phyloP scores from a whole-genome alignment of 306 rosid genomes.

The Cicer yamashitae region DNA sequence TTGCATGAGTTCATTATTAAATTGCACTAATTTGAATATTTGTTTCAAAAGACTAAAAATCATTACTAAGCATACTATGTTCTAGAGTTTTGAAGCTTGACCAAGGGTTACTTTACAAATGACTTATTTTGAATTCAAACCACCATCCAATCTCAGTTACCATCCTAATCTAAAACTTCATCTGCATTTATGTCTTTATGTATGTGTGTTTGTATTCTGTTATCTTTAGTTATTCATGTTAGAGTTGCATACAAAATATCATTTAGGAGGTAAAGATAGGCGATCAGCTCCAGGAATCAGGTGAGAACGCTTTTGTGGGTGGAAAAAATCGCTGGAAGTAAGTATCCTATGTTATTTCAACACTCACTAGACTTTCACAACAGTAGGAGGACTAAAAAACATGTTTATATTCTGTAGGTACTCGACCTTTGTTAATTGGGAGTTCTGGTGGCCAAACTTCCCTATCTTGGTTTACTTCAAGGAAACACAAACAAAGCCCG shows the following conservation, averaged over 20 bases:
- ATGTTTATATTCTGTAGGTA: slow-evolving; percentile 60
- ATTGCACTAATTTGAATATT: neutral
- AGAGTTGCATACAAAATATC: slow-evolving; percentile 21
- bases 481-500: slow-evolving; percentile 93
- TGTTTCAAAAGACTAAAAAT: too few species aligned
- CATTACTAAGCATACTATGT: neutral
- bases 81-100: neutral
- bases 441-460: slow-evolving; percentile 98
- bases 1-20: neutral
- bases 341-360: slow-evolving; percentile 39
- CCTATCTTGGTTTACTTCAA: slow-evolving; percentile 91
- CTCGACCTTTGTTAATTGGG: slow-evolving; percentile 94
- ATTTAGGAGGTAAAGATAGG: slow-evolving; percentile 90
- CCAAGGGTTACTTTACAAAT: neutral
- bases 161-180: slow-evolving; percentile 3
- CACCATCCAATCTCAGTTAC: neutral
- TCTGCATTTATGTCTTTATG: slow-evolving; percentile 27
- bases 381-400: slow-evolving; percentile 28
- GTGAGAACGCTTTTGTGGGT: slow-evolving; percentile 92
- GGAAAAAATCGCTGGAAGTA: slow-evolving; percentile 98
- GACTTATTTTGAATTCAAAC: neutral
- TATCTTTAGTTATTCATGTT: slow-evolving; percentile 17
- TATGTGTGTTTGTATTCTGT: neutral
- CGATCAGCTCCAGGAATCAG: slow-evolving; percentile 82
- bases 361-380: slow-evolving; percentile 19